phyloP scores from a whole-genome alignment of 2,329 filamentous ascomycete species.

The Epichloe festucae region DNA sequence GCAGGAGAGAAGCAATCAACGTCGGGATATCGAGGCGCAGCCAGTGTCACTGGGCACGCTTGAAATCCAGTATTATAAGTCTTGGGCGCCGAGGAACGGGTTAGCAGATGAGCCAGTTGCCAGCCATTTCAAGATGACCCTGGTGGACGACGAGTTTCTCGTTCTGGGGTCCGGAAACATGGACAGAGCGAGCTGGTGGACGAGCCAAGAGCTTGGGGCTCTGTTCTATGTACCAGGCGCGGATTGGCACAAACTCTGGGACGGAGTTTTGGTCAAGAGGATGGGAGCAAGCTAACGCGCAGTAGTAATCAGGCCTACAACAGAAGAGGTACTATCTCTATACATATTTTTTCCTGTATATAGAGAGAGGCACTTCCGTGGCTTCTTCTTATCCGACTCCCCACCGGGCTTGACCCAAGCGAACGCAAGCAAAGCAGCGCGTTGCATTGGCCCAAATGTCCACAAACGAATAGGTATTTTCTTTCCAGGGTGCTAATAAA shows the following conservation, averaged over 20 bases:
- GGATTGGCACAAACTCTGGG: conserved; percentile 24
- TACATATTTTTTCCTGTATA: too few relatives aligned
- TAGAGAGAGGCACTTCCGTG: too few relatives aligned
- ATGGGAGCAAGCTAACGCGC: conserved; percentile 7
- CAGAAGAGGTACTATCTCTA: too few relatives aligned
- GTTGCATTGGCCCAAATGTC: conserved; percentile 7
- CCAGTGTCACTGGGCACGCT: conserved; percentile 33
- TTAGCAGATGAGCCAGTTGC: conserved; percentile 49
- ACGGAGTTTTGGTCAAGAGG: conserved; percentile 23
- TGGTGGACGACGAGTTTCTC: conserved; percentile 55
- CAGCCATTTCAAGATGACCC: conserved; percentile 64
- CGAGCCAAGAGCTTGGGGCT: conserved; percentile 71
- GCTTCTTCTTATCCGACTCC: conserved; percentile 29
- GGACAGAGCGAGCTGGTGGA: conserved; percentile 77
- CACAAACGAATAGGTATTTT: conserved; percentile 41
- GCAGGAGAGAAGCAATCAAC: conserved; percentile 7
- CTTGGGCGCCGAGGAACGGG: conserved; percentile 17
- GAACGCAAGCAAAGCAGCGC: conserved; percentile 44
- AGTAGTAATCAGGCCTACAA: too few relatives aligned
- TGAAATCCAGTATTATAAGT: conserved; percentile 45
- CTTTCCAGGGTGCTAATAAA: conserved; percentile 24
- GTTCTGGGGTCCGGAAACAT: conserved; percentile 72
- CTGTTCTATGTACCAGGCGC: conserved; percentile 35
- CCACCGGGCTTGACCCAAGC: conserved; percentile 60
- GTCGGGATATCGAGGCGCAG: conserved; percentile 29